Evolutionary conservation across 257 asterid species (phyloP).

Genomic region (Oldenlandia corymbosa): DNA sequence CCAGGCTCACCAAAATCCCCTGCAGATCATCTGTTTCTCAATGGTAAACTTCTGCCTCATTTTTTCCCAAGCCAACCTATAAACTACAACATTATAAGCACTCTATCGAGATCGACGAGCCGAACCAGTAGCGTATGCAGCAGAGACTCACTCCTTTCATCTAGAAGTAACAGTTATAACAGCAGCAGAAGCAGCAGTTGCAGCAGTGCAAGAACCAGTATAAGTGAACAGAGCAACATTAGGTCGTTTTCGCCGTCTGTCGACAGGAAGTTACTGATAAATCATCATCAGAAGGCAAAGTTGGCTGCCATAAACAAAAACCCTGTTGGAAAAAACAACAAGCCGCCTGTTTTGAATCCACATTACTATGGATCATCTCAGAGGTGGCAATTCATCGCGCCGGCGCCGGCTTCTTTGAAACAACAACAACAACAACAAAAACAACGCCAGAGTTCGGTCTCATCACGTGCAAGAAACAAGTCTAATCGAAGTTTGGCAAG

Average conservation of each 20-base stretch:
- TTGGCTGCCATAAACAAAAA: neutral
- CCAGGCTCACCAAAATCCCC: slow-evolving; percentile 58
- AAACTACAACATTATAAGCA: neutral
- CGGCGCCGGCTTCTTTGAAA: slow-evolving; percentile 50
- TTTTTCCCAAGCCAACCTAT: slow-evolving; percentile 38
- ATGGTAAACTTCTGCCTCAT: slow-evolving; percentile 76
- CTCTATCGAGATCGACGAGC: slow-evolving; percentile 57
- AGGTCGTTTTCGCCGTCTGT: slow-evolving; percentile 3
- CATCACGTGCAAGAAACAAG: slow-evolving; percentile 32
- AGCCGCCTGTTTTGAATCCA: slow-evolving; percentile 16
- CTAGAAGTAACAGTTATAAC: slow-evolving; percentile 74
- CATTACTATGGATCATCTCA: slow-evolving; percentile 35
- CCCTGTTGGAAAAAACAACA: neutral
- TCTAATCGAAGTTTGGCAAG: neutral
- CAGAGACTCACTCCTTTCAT: slow-evolving; percentile 53
- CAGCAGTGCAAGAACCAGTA: slow-evolving; percentile 74
- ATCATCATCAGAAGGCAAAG: slow-evolving; percentile 8
- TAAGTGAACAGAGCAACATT: slow-evolving; percentile 28
- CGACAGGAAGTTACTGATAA: slow-evolving; percentile 14
- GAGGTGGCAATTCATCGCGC: slow-evolving; percentile 65
- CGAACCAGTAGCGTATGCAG: slow-evolving; percentile 56
- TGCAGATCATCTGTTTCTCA: slow-evolving; percentile 66
- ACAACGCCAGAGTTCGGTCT: slow-evolving; percentile 23
- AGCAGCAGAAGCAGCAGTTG: slow-evolving; percentile 64
- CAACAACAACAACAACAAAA: too few relatives aligned